Percentiles rank a stretch among this genome's conserved stretches.
Evolutionary conservation across 495 filamentous ascomycete species (phyloP).

Genomic region (Hypomontagnella submonticulosa): DNA sequence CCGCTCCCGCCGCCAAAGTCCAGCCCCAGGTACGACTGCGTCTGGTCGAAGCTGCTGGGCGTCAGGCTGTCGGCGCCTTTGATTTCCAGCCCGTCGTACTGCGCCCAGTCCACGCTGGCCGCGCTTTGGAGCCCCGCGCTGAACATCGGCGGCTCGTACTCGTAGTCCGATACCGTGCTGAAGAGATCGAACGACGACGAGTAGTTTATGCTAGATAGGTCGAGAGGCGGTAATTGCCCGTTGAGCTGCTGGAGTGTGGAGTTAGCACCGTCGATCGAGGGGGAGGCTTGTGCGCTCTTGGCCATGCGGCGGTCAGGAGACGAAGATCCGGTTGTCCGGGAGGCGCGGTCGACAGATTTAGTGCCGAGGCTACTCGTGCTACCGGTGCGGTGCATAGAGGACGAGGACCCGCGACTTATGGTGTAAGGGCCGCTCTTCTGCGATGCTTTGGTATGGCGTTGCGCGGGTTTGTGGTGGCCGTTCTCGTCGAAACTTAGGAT

Average conservation of each 20-base stretch:
- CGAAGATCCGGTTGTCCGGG: conserved; percentile 49
- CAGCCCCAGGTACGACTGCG: conserved; percentile 75
- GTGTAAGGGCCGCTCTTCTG: conserved; percentile 89
- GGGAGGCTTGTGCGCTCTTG: conserved; percentile 79
- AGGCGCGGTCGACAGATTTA: conserved; percentile 75
- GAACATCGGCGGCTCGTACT: conserved; percentile 73
- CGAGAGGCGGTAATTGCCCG: conserved; percentile 71
- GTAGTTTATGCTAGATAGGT: conserved; percentile 65
- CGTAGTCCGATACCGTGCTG: conserved; percentile 67
- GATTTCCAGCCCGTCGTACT: conserved; percentile 71
- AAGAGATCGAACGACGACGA: conserved; percentile 63
- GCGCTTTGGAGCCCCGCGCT: conserved; percentile 73
- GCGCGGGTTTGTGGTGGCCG: conserved; percentile 91
- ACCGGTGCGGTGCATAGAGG: conserved; percentile 71
- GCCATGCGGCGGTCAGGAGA: conserved; percentile 66
- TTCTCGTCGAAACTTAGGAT: conserved; percentile 87
- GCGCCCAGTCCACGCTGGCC: conserved; percentile 77
- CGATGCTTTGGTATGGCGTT: conserved; percentile 87
- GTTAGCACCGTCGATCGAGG: conserved; percentile 62
- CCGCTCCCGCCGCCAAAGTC: conserved; percentile 56
- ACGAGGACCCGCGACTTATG: conserved; percentile 76
- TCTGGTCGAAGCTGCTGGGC: conserved; percentile 73
- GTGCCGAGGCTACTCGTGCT: conserved; percentile 65
- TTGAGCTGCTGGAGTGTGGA: conserved; percentile 69
- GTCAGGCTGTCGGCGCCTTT: conserved; percentile 64